Evolutionary conservation across 352 stramenopile species (phyloP), one percentile per base, ranked within the genome.

Genomic region (Phytophthora europaea): DNA sequence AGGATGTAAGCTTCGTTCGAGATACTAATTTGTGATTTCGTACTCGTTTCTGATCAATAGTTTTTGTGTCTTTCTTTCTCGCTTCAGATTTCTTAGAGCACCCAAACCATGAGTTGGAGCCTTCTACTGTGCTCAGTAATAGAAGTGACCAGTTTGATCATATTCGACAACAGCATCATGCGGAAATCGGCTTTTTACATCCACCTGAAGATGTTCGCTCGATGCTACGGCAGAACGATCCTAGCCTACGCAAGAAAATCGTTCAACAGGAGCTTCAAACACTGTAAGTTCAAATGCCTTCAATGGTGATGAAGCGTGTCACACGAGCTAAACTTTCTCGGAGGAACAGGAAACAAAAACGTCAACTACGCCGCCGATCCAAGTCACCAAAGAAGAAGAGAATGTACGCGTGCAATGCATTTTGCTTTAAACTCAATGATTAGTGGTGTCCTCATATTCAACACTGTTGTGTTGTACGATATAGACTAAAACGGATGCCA

Each of bases 11-110:
- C 28, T 31, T 31, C 28, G 28, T 31, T 31, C 28, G 8, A 31
- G 28, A 5, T 31, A 31, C 28, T 31, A 7, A 13, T 20, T 51
- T 28, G 8, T 28, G 20, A 22, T 15, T 53, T 18, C 18, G 22
- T 18, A 53, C 0, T 57, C 22, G 23, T 33, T 13, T 12, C 20
- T 53, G 18, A 53, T 15, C 18, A 22, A 22, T 31, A 31, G 28
- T 31, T 31, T 4, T 28, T 53, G 20, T 53, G 18, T 13, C n/a
- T 16, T 23, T 12, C 28, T 15, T 8, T 2, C 12, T 45, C 53
- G 45, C 22, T 61, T n/a, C 43, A 91, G 83, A 91, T 56, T 89
- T 89, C 36, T 47, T 68, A 5, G 83, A 91, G 16, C 74, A 87
- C 23, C 67, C 81, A 3, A 69, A 81, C 31, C 62, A 67, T 15